Evolutionary conservation across 75 land plant genomes (phyloP).

Genomic region (Cunninghamia lanceolata): DNA sequence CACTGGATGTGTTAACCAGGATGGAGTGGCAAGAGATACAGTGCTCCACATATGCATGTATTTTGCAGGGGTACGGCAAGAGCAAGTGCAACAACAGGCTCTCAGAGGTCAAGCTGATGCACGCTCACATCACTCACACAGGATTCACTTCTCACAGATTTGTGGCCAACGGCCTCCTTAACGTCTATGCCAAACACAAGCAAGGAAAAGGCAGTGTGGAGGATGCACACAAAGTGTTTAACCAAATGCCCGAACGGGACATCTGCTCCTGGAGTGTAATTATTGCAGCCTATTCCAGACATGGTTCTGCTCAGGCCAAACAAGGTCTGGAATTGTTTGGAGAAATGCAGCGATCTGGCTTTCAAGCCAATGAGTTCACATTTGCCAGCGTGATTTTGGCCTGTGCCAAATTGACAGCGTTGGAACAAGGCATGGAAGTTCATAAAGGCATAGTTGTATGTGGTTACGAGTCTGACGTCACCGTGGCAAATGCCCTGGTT

Average conservation of each 20-base stretch:
- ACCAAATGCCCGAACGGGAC: background rate
- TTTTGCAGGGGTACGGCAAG: background rate
- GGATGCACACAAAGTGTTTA: background rate
- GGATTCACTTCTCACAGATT: background rate
- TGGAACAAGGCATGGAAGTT: background rate
- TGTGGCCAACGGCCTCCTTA: background rate
- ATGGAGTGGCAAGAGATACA: background rate
- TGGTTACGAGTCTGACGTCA: background rate
- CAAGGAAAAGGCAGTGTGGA: background rate
- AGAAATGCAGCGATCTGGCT: background rate
- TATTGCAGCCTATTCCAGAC: constrained; percentile 2
- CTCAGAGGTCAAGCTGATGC: background rate
- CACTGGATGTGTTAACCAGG: background rate
- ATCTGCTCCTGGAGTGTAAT: background rate
- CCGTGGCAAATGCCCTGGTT: constrained; percentile 2
- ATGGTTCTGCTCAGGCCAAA: background rate
- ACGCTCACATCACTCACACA: background rate
- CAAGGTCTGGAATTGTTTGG: background rate
- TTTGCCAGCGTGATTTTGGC: background rate
- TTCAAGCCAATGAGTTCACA: background rate
- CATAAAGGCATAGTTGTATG: background rate
- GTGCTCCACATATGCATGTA: background rate
- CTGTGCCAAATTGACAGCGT: background rate
- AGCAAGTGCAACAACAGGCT: background rate
- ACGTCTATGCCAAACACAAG: background rate